Conservation (phyloP, 257 asterid genomes). For the Solanum appendiculatum region DNA sequence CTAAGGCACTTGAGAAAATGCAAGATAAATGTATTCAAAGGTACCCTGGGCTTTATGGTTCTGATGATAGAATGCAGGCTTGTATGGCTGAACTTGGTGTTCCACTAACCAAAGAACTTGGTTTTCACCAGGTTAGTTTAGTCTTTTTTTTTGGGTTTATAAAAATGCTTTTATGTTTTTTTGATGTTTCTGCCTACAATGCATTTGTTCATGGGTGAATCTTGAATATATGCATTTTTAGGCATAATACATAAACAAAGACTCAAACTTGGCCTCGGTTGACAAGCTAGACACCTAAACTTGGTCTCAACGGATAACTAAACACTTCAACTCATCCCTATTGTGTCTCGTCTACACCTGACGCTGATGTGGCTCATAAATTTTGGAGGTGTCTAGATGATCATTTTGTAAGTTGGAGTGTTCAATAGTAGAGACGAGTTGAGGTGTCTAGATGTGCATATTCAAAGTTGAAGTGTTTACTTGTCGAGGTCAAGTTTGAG, state of each 20-base stretch:
- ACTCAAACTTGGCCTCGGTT: background rate
- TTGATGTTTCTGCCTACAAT: background rate
- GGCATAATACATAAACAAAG: no score
- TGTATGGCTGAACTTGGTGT: slow-evolving; percentile 97
- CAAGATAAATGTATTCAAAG: slow-evolving; percentile 81
- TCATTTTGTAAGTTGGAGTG: background rate
- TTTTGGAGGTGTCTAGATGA: background rate
- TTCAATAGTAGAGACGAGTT: no score
- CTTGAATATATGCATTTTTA: background rate
- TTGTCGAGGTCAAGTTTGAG: no score
- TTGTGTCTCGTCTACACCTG: background rate
- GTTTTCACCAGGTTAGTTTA: slow-evolving; percentile 74
- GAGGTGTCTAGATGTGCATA: no score
- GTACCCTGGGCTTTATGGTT: slow-evolving; percentile 75
- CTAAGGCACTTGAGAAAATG: slow-evolving; percentile 62
- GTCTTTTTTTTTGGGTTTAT: background rate
- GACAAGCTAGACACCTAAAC: background rate
- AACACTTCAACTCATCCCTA: background rate
- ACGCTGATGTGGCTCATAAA: background rate
- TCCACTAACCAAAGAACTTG: slow-evolving; percentile 85
- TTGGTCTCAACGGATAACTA: no score
- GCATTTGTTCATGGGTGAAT: background rate
- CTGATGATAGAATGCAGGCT: slow-evolving; percentile 89
- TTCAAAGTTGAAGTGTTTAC: no score
- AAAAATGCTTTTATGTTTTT: background rate